Percentiles rank a stretch among this genome's conserved stretches.
Evolutionary conservation across 2,329 filamentous ascomycete species (phyloP).

Genomic region (Colletotrichum graminicola): DNA sequence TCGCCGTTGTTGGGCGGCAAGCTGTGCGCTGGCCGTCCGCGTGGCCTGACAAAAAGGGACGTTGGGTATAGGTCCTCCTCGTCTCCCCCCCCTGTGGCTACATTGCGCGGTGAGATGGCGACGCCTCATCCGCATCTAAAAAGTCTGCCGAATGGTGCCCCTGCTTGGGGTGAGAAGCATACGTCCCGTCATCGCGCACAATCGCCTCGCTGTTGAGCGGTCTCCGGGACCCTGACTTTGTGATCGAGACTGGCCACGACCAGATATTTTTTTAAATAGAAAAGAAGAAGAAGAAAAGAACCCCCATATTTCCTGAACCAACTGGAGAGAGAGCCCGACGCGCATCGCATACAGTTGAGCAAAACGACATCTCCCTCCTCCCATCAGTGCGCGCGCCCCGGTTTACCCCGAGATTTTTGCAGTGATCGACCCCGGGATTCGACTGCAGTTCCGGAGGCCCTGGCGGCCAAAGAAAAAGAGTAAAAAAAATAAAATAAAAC

Average conservation of each 20-base stretch:
- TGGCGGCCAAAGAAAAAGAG: background rate
- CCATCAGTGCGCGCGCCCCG: conserved; percentile 13
- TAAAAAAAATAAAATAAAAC: background rate
- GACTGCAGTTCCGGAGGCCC: conserved; percentile 11
- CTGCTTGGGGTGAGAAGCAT: background rate
- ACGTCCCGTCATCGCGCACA: background rate
- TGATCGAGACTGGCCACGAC: background rate
- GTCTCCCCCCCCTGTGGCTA: background rate
- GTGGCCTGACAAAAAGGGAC: background rate
- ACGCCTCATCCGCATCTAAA: background rate
- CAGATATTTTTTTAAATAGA: no score
- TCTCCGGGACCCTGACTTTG: background rate
- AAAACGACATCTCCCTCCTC: background rate
- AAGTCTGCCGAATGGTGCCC: background rate
- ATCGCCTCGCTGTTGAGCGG: background rate
- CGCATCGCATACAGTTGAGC: background rate
- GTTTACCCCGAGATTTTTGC: conserved; percentile 11
- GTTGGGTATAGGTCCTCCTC: conserved; percentile 3
- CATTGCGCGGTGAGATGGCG: background rate
- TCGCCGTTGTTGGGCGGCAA: conserved; percentile 4
- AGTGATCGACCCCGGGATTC: conserved; percentile 26
- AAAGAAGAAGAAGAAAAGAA: no score
- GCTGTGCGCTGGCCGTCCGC: conserved; percentile 17
- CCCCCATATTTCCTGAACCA: background rate
- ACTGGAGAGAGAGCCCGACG: background rate